Percentiles rank a stretch among this genome's conserved stretches.
phyloP scores from a whole-genome alignment of 352 stramenopile genomes.

The Aphanomyces euteiches region DNA sequence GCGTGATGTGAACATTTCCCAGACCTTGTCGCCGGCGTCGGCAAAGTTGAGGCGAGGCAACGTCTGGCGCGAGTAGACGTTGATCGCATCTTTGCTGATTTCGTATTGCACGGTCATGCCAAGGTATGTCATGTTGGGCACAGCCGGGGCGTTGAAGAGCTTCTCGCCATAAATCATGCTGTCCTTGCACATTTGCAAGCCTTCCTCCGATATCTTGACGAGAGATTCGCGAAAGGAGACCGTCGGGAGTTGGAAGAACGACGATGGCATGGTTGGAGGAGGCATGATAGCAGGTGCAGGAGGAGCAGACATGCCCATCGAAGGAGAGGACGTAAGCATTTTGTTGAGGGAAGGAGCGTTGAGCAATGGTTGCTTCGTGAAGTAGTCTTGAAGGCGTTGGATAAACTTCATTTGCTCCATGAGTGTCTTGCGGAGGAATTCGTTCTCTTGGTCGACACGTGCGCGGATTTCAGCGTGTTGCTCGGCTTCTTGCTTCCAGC shows the following conservation, averaged over 20 bases:
- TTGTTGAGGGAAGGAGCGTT: conserved; percentile 72
- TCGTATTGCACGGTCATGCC: conserved; percentile 85
- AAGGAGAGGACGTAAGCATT: conserved; percentile 42
- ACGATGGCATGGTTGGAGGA: conserved; percentile 37
- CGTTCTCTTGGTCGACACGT: conserved; percentile 85
- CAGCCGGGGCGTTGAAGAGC: conserved; percentile 76
- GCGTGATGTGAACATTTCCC: conserved; percentile 61
- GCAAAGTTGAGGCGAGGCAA: conserved; percentile 76
- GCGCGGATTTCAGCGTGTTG: conserved; percentile 84
- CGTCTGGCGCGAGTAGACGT: conserved; percentile 82
- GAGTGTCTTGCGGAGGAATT: conserved; percentile 83
- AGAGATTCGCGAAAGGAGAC: conserved; percentile 79
- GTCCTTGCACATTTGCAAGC: conserved; percentile 57
- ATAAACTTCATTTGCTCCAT: conserved; percentile 93
- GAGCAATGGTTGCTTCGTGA: conserved; percentile 85
- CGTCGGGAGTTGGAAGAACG: conserved; percentile 66
- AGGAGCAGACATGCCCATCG: conserved; percentile 24
- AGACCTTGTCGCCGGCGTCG: conserved; percentile 53
- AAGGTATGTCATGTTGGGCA: conserved; percentile 87
- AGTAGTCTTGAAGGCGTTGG: conserved; percentile 85
- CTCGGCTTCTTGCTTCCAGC: conserved; percentile 86
- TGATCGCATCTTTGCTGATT: conserved; percentile 82
- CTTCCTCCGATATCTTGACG: conserved; percentile 55
- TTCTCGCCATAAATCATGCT: conserved; percentile 67
- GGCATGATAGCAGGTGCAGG: conserved; percentile 23